phyloP scores from a whole-genome alignment of 2,329 filamentous ascomycete genomes.

The Fusarium penzigii region DNA sequence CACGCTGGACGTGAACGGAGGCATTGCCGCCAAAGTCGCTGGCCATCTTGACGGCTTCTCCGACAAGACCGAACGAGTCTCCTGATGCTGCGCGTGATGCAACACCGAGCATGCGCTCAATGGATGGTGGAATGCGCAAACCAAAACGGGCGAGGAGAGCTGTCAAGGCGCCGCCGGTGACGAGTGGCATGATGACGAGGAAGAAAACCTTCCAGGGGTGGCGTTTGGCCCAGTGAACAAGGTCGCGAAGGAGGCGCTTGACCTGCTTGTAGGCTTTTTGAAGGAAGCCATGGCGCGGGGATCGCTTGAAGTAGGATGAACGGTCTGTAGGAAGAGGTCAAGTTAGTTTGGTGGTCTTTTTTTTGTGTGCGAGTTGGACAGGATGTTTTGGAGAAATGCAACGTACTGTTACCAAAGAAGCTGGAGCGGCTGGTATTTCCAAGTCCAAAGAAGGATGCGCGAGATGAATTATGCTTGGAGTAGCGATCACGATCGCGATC shows the following conservation, averaged over 20 bases:
- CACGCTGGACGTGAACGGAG: conserved; percentile 35
- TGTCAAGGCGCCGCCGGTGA: conserved; percentile 80
- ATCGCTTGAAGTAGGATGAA: conserved; percentile 74
- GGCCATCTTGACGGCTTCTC: conserved; percentile 58
- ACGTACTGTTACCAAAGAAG: conserved; percentile 48
- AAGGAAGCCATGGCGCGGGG: conserved; percentile 79
- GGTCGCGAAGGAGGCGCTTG: conserved; percentile 75
- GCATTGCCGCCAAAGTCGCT: conserved; percentile 33
- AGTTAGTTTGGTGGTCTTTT: conserved; percentile 2
- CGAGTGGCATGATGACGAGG: conserved; percentile 82
- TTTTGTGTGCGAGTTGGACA: not conserved
- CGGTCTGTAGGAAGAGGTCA: conserved; percentile 39
- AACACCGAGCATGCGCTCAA: conserved; percentile 60
- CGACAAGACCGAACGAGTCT: conserved; percentile 50
- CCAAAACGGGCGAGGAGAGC: conserved; percentile 79
- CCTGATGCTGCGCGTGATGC: conserved; percentile 51
- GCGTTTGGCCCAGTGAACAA: conserved; percentile 77
- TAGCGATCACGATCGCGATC: conserved; percentile 29
- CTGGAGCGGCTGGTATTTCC: conserved; percentile 45
- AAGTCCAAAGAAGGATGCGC: conserved; percentile 49
- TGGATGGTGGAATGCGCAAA: conserved; percentile 66
- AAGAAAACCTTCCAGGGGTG: conserved; percentile 88
- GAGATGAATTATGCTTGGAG: conserved; percentile 43
- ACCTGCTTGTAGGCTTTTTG: conserved; percentile 73
- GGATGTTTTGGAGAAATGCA: not conserved